Evolutionary conservation across 176 grass and related monocot genomes (phyloP).

Genomic region (Oryza longistaminata): DNA sequence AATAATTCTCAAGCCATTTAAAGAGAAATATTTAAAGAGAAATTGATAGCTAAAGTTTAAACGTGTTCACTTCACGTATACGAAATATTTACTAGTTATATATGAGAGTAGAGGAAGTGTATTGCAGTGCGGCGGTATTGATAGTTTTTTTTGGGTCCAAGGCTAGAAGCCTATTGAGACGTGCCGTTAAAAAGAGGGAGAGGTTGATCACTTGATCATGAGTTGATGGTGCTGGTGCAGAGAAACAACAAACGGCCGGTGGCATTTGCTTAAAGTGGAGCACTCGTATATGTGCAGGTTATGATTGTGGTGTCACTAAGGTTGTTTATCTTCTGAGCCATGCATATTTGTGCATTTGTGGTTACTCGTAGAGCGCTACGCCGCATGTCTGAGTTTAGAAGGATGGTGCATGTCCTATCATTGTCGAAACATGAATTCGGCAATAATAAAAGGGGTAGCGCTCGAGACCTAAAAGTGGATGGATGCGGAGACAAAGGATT

Average conservation of each 20-base stretch:
- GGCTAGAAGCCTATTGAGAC: not conserved
- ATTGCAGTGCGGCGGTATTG: too few relatives aligned
- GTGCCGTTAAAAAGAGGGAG: not conserved
- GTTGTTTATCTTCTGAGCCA: not conserved
- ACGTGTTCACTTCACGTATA: too few relatives aligned
- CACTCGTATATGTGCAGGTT: not conserved
- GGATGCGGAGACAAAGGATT: too few relatives aligned
- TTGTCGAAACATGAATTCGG: too few relatives aligned
- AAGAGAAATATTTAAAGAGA: too few relatives aligned
- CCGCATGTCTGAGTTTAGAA: not conserved
- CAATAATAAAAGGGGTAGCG: too few relatives aligned
- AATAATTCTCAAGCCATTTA: too few relatives aligned
- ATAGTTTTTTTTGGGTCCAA: not conserved
- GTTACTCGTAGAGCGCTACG: not conserved
- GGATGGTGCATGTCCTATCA: not conserved
- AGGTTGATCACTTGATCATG: not conserved
- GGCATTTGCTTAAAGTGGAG: not conserved
- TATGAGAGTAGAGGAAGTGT: too few relatives aligned
- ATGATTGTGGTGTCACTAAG: constrained; percentile 20
- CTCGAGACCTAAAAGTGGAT: too few relatives aligned
- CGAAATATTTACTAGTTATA: too few relatives aligned
- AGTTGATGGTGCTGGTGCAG: not conserved
- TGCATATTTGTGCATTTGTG: not conserved
- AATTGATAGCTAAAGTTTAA: too few relatives aligned
- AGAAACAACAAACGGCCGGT: not conserved